Conservation (phyloP, 768 basidiomycete genomes). For the Mycena epipterygia region DNA sequence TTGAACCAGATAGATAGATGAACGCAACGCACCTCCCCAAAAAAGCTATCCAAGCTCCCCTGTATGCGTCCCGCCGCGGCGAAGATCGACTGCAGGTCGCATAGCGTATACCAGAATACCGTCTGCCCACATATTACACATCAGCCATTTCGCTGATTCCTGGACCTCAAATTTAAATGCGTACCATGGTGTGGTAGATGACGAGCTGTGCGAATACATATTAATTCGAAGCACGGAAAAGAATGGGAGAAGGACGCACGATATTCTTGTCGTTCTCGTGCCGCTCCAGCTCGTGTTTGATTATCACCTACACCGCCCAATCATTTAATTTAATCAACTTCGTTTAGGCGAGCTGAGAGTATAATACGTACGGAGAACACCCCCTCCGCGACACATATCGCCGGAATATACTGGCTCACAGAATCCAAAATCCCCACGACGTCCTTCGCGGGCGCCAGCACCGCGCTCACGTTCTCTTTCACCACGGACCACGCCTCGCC, state of each 20-base stretch:
- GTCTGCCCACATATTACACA: neutral
- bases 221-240: neutral
- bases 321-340: neutral
- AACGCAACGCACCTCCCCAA: constrained; percentile 2
- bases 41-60: constrained; percentile 22
- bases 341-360: neutral
- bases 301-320: constrained; percentile 34
- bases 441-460: constrained; percentile 41
- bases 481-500: constrained; percentile 31
- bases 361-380: constrained; percentile 25
- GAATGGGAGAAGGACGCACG: constrained; percentile 16
- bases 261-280: constrained; percentile 42
- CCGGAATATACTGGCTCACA: constrained; percentile 34
- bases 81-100: constrained; percentile 36
- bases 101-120: constrained; percentile 35
- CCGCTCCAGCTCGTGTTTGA: constrained; percentile 37
- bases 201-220: constrained; percentile 23
- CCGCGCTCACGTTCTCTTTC: constrained; percentile 29
- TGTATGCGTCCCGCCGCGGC: constrained; percentile 28
- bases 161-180: neutral
- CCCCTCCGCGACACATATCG: constrained; percentile 32
- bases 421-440: constrained; percentile 37
- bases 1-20: neutral
- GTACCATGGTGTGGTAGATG: constrained; percentile 40
- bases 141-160: too few relatives aligned